Percentiles rank a stretch among this genome's conserved stretches.
Evolutionary conservation across 2,329 filamentous ascomycete species (phyloP).

Genomic region (Trichoderma endophyticum): DNA sequence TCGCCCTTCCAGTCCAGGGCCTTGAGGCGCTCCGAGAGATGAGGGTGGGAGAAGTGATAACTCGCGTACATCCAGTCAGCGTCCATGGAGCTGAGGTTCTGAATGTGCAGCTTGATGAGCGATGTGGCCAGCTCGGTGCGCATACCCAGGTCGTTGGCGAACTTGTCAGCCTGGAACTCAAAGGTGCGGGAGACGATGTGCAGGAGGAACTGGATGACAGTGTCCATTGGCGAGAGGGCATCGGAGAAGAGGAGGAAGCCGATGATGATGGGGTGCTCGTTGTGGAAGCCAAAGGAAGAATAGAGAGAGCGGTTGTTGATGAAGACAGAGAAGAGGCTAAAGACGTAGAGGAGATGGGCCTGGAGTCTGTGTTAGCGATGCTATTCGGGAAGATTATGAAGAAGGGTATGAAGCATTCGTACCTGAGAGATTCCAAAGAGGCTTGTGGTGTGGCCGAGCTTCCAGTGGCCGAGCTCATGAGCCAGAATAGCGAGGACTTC

Average conservation of each 20-base stretch:
- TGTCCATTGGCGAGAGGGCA: slow-evolving; percentile 90
- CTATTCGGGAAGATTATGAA: neutral
- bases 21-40: slow-evolving; percentile 86
- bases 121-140: slow-evolving; percentile 77
- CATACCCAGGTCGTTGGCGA: slow-evolving; percentile 83
- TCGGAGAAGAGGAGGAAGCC: slow-evolving; percentile 98
- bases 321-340: slow-evolving; percentile 93
- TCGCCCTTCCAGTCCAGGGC: slow-evolving; percentile 81
- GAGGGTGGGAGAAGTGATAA: slow-evolving; percentile 98
- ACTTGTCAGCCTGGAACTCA: slow-evolving; percentile 93
- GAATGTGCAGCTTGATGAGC: slow-evolving; percentile 95
- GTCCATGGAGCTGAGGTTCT: slow-evolving; percentile 98
- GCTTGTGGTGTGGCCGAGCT: slow-evolving; percentile 88
- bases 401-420: slow-evolving; percentile 22
- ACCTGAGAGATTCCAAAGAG: slow-evolving; percentile 84
- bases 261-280: slow-evolving; percentile 85
- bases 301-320: slow-evolving; percentile 94
- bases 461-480: slow-evolving; percentile 97
- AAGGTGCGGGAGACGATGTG: slow-evolving; percentile 92
- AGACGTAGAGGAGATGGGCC: slow-evolving; percentile 95
- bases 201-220: slow-evolving; percentile 91
- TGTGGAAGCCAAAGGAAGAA: slow-evolving; percentile 82
- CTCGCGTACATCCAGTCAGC: slow-evolving; percentile 97
- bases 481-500: slow-evolving; percentile 94
- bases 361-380: slow-evolving; percentile 37